Evolutionary conservation across 371 early-diverging fungal genomes (phyloP), one percentile per base, ranked within the genome.

Genomic region (Mucor saturninus): DNA sequence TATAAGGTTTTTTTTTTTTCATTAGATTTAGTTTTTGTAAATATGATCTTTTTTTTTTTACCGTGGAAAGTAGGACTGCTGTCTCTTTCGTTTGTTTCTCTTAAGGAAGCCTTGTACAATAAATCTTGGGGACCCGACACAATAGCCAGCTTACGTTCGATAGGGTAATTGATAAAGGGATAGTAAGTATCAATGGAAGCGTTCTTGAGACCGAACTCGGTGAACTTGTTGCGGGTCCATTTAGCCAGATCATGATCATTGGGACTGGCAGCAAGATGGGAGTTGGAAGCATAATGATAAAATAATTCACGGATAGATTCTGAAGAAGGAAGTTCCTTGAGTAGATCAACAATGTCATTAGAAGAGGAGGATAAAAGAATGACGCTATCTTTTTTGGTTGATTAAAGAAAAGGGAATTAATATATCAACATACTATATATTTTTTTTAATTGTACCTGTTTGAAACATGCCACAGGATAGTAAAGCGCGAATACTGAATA

Each of bases 31-130:
- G 21, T 21, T 21, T 21, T 21, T 1, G 21, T 46, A 46, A 7
- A 29, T 49, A 4, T 46, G 21, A 7, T 21, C 21, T 7, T 21
- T 21, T 54, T 15, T 37, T 40, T 11, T 26, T 57, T 55, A 56
- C 68, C 90, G 58, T 87, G 90, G 62, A 90, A 90, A 7, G 87
- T 76, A 4, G 89, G 89, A 4, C 85, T 74, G 28, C 69, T 81
- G 55, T 83, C 78, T 21, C 71, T 68, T 9, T 65, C 51, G 21
- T 78, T 74, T 13, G 83, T 75, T 61, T 90, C 90, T 11, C 56
- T 59, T 13, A 90, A 71, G 4, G 67, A 55, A 2, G 89, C 90
- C 42, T 85, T 76, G 46, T 76, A 89, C 32, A 57, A 67, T 2
- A 76, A 61, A 7, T 81, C 71, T 13, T 72, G 62, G 6, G 77